Base-by-base conservation (phyloP, 495 filamentous ascomycete species). In the Penicillium cataractarum region DNA sequence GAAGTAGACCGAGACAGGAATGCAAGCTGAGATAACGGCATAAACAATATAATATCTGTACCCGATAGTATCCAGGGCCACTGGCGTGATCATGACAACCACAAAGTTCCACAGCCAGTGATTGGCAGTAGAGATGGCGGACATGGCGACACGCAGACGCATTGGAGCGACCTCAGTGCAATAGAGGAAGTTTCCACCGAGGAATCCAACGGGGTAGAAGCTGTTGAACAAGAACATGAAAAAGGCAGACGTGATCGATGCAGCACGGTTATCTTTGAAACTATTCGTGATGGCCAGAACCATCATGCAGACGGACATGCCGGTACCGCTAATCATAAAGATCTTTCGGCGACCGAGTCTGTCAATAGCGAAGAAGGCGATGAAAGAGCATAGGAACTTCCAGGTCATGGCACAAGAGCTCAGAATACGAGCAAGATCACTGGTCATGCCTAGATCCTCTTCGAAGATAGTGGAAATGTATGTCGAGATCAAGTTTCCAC, bases 161-260 rank as follows among this genome's bases (percentile, higher is more conserved):
- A 84, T 63, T 0, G 84, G 83, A 1, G 81, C 80, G 46, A 88
- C 78, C 65, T 88, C 85, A 10, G 85, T 80, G 35, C 78, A 80
- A 72, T 86, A 86, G 15, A 86, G 69, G 71, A 85, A 88, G 57
- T 84, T 84, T 32, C 78, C 81, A 31, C 84, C 84, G 8, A 85
- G 71, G 75, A 84, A 88, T 6, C 84, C 85, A 60, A 83, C 74
- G 4, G 84, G 82, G 67, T 85, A 84, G 77, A 87, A 88, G 42
- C 75, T 71, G 69, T 85, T 86, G 75, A 86, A 88, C 27, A 88
- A 72, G 72, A 86, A 85, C 53, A 88, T 79, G 66, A 86, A 86
- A 8, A 79, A 75, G 1, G 78, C 79, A 0, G 71, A 74, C 0
- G 61, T 65, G 12, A 72, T 66, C 2, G 78, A 75, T 2, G 72